Conservation (phyloP, 2,329 filamentous ascomycete genomes). For the Calonectria hongkongensis region DNA sequence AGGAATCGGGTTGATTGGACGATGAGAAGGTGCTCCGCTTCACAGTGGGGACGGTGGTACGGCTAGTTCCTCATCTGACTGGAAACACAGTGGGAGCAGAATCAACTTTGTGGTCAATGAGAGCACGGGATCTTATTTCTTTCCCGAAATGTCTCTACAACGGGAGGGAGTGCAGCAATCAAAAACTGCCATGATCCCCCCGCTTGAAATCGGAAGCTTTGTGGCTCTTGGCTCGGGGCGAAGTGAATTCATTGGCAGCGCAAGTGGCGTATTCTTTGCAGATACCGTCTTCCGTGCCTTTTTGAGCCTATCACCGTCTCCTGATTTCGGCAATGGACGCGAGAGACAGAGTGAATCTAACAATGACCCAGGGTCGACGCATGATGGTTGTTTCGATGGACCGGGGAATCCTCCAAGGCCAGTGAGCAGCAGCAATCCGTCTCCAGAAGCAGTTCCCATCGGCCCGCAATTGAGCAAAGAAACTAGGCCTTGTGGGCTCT, state of each 20-base stretch:
- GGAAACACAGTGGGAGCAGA: neutral
- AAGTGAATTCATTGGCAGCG: slow-evolving; percentile 71
- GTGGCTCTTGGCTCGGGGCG: slow-evolving; percentile 12
- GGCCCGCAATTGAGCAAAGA: slow-evolving; percentile 3
- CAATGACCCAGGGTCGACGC: slow-evolving; percentile 43
- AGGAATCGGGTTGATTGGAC: neutral
- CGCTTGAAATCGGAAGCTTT: slow-evolving; percentile 21
- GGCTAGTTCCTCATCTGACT: neutral
- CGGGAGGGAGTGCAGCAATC: neutral
- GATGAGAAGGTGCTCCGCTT: neutral
- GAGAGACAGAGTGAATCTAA: neutral
- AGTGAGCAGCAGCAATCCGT: slow-evolving; percentile 37
- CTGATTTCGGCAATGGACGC: neutral
- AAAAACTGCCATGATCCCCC: slow-evolving; percentile 13
- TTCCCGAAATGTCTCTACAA: neutral
- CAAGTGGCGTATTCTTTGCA: slow-evolving; percentile 71
- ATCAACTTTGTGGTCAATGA: neutral
- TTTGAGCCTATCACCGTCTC: slow-evolving; percentile 48
- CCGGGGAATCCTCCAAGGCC: slow-evolving; percentile 22
- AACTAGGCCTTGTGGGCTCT: slow-evolving; percentile 3
- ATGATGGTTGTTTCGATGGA: slow-evolving; percentile 45
- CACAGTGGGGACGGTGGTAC: neutral
- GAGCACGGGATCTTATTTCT: neutral
- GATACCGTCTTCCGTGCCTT: slow-evolving; percentile 73
- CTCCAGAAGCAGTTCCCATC: slow-evolving; percentile 30